Base-by-base conservation (phyloP, 148 eudicot species). In the Fagopyrum tataricum region DNA sequence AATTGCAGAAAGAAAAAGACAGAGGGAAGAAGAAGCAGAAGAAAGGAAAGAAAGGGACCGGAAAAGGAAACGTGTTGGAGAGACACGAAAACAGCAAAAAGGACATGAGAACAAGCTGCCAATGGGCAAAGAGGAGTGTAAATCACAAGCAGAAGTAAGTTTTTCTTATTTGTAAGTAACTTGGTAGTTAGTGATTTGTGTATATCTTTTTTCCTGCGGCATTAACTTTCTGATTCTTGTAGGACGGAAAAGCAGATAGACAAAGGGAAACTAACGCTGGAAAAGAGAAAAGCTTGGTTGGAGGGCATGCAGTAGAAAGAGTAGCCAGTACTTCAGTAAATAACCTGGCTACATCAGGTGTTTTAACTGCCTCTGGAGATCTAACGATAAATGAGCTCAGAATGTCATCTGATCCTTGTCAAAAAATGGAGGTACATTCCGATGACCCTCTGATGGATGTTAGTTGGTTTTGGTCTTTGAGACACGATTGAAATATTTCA, bases 11-110 rank as follows among this genome's bases (percentile, higher is more conserved):
- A 90, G 85, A 81, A 95, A 92, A 82, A 87, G 97, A 78, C 84
- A 78, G 67, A 90, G 96, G 80, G 97, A 86, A 79, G 97, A 91
- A 86, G 96, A 88, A 76, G 96, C 84, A 31, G 73, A 90, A 72
- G 81, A 88, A 87, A 78, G 92, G 86, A 77, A 86, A 75, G 92
- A 88, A 75, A 86, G 73, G 85, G 96, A 90, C 71, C 87, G 80
- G 78, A 91, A 95, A 81, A 84, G 82, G 81, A 83, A 80, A 83
- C 88, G 97, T 69, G 48, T 84, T 73, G 94, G 86, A 86, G 91
- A 78, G 73, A 83, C 88, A 49, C 83, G 85, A 74, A 84, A 51
- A 42, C 84, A 79, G 47, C 87, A 81, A 75, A 84, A 82, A 78
- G 83, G 77, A 69, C 93, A 84, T 40, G 88, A 80, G 56, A 88